These are phyloP conservation scores for Aspergillus ruber DNA, from an alignment of 2,329 filamentous ascomycete species.

Conservation along the genomic window DNA sequence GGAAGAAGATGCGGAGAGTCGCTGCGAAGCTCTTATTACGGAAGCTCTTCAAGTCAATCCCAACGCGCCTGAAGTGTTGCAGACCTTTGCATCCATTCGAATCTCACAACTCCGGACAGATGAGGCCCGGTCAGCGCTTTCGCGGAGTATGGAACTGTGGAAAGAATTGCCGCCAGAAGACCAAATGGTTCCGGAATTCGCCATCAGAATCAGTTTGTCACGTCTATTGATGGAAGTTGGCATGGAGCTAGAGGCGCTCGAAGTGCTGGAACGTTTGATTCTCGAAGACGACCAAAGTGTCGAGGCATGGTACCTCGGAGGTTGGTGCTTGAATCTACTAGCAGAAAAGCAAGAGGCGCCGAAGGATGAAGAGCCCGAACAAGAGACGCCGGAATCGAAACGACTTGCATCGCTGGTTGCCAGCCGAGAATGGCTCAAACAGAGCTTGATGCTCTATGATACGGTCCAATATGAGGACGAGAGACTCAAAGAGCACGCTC, in stretches of 20 bases:
- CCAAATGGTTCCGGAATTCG: constrained; percentile 72
- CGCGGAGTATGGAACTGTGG: constrained; percentile 77
- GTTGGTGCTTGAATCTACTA: constrained; percentile 80
- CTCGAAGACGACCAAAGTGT: constrained; percentile 89
- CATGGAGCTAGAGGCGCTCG: constrained; percentile 76
- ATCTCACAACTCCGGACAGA: constrained; percentile 77
- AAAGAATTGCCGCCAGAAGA: constrained; percentile 67
- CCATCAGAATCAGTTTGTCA: constrained; percentile 74
- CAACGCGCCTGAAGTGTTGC: constrained; percentile 77
- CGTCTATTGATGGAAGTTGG: constrained; percentile 84
- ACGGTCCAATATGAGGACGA: constrained; percentile 66
- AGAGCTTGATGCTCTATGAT: constrained; percentile 72
- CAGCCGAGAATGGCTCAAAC: constrained; percentile 75
- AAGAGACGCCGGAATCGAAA: constrained; percentile 40
- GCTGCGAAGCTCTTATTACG: constrained; percentile 82
- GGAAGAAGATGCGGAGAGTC: constrained; percentile 83
- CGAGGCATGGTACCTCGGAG: constrained; percentile 94
- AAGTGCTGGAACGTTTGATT: constrained; percentile 76
- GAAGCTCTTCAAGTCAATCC: constrained; percentile 84
- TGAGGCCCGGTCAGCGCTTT: constrained; percentile 73
- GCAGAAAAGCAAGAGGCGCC: constrained; percentile 39
- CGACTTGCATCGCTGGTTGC: constrained; percentile 62
- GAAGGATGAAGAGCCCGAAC: constrained; percentile 26
- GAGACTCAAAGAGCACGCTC: constrained; percentile 37
- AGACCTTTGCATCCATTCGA: constrained; percentile 87